Percentiles rank a stretch among this genome's conserved stretches.
These are phyloP conservation scores for Millerozyma acaciae DNA, from an alignment of 805 yeast genomes.

Conservation along the genomic window DNA sequence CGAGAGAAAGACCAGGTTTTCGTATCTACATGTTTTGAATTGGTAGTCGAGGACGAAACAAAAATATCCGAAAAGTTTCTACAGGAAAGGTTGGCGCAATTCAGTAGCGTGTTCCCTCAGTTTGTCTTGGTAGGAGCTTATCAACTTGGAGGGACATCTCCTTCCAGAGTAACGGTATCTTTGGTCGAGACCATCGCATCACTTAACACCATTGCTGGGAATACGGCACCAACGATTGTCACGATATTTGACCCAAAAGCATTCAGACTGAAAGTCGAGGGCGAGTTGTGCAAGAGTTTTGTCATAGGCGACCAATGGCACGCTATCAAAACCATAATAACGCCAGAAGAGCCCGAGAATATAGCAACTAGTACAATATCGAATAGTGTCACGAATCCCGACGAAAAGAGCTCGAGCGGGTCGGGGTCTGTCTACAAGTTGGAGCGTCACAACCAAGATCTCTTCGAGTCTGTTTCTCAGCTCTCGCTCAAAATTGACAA, in stretches of 20 bases:
- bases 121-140: constrained; percentile 29
- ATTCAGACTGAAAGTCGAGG: constrained; percentile 1
- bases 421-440: constrained; percentile 3
- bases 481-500: constrained; percentile 18
- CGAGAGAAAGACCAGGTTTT: constrained; percentile 9
- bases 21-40: constrained; percentile 28
- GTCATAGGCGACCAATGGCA: neutral
- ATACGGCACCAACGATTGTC: constrained; percentile 1
- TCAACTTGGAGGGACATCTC: constrained; percentile 7
- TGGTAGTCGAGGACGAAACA: constrained; percentile 13
- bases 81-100: constrained; percentile 22
- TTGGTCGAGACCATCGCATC: constrained; percentile 10
- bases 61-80: constrained; percentile 22
- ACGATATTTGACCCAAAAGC: constrained; percentile 4
- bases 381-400: no score
- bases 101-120: constrained; percentile 25
- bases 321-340: constrained; percentile 14
- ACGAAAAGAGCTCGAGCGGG: no score
- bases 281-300: constrained; percentile 4
- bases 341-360: constrained; percentile 27
- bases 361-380: constrained; percentile 30
- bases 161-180: constrained; percentile 5
- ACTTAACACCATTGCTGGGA: neutral
- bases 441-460: constrained; percentile 8
- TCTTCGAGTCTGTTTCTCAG: constrained; percentile 15